A percentile compares a stretch with the other conserved stretches of the same genome.
Conservation (phyloP, 805 yeast species). For the Zygosaccharomyces pseudorouxii region DNA sequence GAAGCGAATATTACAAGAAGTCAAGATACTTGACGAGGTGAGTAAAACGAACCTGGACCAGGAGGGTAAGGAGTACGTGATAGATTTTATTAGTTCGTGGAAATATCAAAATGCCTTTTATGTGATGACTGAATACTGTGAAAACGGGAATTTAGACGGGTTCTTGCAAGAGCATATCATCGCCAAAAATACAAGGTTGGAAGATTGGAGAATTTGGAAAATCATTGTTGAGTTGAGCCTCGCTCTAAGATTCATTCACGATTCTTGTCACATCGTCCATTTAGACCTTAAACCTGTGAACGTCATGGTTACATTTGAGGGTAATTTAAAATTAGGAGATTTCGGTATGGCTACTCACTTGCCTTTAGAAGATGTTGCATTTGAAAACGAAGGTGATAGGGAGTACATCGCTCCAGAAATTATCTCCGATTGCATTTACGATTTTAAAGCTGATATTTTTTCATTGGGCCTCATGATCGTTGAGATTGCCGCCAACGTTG, state of each 20-base stretch:
- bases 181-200: conserved; percentile 53
- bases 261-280: conserved; percentile 67
- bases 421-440: conserved; percentile 73
- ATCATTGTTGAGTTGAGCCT: conserved; percentile 76
- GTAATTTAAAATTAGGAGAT: conserved; percentile 89
- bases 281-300: conserved; percentile 94
- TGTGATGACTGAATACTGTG: conserved; percentile 93
- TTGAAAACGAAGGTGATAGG: conserved; percentile 95
- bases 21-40: conserved; percentile 29
- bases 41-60: conserved; percentile 32
- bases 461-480: conserved; percentile 91
- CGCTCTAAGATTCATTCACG: conserved; percentile 79
- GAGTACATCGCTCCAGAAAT: conserved; percentile 98
- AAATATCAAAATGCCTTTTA: conserved; percentile 69
- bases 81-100: conserved; percentile 82
- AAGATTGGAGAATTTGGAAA: conserved; percentile 98
- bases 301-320: conserved; percentile 90
- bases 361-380: conserved; percentile 57
- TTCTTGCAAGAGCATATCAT: conserved; percentile 76
- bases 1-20: conserved; percentile 30
- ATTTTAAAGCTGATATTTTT: conserved; percentile 90
- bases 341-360: conserved; percentile 87
- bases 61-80: conserved; percentile 69
- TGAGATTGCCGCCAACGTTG: conserved; percentile 93
- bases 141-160: conserved; percentile 82